Evolutionary conservation across 2,329 filamentous ascomycete genomes (phyloP).

Genomic region (Colletotrichum sidae): DNA sequence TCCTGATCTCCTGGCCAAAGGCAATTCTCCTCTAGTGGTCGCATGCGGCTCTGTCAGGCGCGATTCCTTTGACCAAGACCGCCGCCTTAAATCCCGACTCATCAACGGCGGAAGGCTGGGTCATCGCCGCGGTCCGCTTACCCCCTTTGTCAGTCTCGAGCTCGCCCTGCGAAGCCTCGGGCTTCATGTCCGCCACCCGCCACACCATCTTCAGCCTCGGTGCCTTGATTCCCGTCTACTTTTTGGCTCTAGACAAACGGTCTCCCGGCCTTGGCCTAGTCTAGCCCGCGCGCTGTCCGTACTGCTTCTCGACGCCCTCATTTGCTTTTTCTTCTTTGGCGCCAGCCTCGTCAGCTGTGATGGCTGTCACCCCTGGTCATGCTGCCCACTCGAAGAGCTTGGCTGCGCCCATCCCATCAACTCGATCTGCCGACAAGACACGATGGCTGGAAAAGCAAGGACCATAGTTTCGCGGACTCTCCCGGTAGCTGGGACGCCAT

Average conservation of each 20-base stretch:
- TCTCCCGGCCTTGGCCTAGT: conserved; percentile 11
- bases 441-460: too few species aligned
- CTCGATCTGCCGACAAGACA: too few species aligned
- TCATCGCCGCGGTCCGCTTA: conserved; percentile 1
- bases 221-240: background rate
- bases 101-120: background rate
- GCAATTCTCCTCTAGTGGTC: background rate
- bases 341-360: too few species aligned
- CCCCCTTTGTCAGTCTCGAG: conserved; percentile 9
- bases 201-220: conserved; percentile 13
- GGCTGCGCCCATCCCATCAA: too few species aligned
- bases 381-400: background rate
- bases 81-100: background rate
- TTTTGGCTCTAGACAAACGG: background rate
- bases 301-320: background rate
- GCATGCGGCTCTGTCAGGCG: conserved; percentile 7
- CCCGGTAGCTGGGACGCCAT: background rate
- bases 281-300: background rate
- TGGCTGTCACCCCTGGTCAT: background rate
- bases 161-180: conserved; percentile 4
- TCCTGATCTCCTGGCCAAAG: background rate
- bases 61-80: conserved; percentile 20
- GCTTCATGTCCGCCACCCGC: conserved; percentile 19
- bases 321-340: conserved; percentile 2
- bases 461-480: too few species aligned